Base-by-base conservation (phyloP, 768 basidiomycete species). In the Tylopilus plumbeoviolaceoides region DNA sequence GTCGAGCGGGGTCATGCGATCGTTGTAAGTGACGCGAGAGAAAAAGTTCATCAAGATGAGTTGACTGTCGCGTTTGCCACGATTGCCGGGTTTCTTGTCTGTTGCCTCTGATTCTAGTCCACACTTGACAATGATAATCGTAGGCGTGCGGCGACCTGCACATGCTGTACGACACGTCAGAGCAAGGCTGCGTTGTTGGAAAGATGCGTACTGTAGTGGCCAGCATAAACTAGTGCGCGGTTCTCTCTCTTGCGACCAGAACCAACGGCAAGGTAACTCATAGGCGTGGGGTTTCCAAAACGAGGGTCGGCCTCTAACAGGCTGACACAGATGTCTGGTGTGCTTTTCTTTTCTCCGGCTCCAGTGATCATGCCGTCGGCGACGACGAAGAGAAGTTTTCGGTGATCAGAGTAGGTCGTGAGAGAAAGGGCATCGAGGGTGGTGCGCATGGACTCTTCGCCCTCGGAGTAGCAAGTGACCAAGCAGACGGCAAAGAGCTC, bases 31-130 rank as follows among this genome's bases (percentile, higher is more conserved):
- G 62, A 99, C 97, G 43, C 91, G 85, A 45, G 93, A 95, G 76
- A 98, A 98, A 71, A 99, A 99, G 74, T 98, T 97, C 97, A 99
- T 99, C 63, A 99, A 80, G 65, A 99, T 91, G 59, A 99, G 85
- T 68, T 99, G 97, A 70, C 91, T 93, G 74, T 99, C 97, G 40
- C 97, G 89, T 71, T 99, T 99, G 62, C 97, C 97, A 60, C 97
- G 83, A 73, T 99, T 99, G 23, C 97, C 97, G 1, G 95, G 92
- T 66, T 98, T 99, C 74, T 87, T 89, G 60, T 95, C 94, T 7
- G 78, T 75, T 11, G 75, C 87, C 67, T 99, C 95, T 27, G 71
- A 72, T 60, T 97, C 93, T 35, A 87, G 93, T 18, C 95, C 95
- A 64, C 95, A 98, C 72, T 99, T 99, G 69, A 98, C 95, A 54